Evolutionary conservation across 768 basidiomycete species (phyloP).

Genomic region (Suillus luteus): DNA sequence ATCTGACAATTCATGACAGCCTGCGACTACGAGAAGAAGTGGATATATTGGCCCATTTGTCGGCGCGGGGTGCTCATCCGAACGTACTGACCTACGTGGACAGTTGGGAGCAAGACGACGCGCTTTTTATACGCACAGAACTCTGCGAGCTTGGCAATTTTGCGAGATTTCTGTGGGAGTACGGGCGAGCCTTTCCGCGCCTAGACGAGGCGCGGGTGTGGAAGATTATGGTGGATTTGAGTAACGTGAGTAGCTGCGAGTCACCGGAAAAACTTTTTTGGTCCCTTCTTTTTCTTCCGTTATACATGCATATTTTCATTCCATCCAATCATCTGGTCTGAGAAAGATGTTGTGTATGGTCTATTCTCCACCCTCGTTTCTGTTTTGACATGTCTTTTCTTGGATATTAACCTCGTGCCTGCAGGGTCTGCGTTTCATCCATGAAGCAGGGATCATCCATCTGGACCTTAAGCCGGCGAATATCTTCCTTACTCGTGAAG

Average conservation of each 20-base stretch:
- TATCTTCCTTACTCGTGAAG: constrained; percentile 85
- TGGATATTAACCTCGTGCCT: constrained; percentile 13
- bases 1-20: constrained; percentile 38
- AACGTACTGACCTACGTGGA: constrained; percentile 90
- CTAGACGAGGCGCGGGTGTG: constrained; percentile 93
- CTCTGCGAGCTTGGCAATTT: constrained; percentile 94
- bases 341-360: not conserved
- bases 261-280: constrained; percentile 9
- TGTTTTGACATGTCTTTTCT: constrained; percentile 27
- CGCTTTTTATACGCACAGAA: constrained; percentile 91
- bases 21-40: constrained; percentile 93
- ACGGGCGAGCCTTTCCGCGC: constrained; percentile 79
- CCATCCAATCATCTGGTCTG: not conserved
- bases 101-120: constrained; percentile 93
- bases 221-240: constrained; percentile 92
- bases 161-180: constrained; percentile 87
- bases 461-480: constrained; percentile 98
- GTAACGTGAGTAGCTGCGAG: constrained; percentile 61
- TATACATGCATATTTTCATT: not conserved
- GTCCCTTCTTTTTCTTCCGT: constrained; percentile 10
- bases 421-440: constrained; percentile 87
- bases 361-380: not conserved
- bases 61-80: constrained; percentile 54
- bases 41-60: constrained; percentile 82
- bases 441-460: constrained; percentile 86